Conservation (phyloP, 2,329 filamentous ascomycete species). For the Dothideomycetes sp. region DNA sequence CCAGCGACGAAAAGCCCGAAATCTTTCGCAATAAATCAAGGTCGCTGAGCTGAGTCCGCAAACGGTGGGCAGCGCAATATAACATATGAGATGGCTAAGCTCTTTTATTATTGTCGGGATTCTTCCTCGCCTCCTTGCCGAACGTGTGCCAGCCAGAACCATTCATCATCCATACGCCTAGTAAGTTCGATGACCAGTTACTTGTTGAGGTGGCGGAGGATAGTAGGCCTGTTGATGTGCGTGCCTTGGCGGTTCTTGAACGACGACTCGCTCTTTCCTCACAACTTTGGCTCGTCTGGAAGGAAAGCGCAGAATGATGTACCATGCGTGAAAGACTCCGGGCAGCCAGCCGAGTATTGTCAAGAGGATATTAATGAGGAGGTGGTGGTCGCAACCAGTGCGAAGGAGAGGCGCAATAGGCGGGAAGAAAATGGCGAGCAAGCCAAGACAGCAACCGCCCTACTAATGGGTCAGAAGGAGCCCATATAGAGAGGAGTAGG, state of each 20-base stretch:
- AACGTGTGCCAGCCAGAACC: not conserved
- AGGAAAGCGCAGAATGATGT: constrained; percentile 12
- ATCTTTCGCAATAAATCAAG: too few relatives aligned
- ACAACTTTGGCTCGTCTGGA: constrained; percentile 4
- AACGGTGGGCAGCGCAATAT: too few relatives aligned
- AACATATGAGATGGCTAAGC: too few relatives aligned
- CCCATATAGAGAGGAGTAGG: too few relatives aligned
- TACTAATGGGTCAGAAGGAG: constrained; percentile 1
- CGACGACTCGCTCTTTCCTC: not conserved
- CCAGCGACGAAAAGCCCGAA: too few relatives aligned
- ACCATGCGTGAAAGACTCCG: constrained; percentile 13
- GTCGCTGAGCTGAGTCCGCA: too few relatives aligned
- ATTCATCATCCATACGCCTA: too few relatives aligned
- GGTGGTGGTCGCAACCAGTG: constrained; percentile 70
- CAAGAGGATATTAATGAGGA: constrained; percentile 83
- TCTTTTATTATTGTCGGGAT: too few relatives aligned
- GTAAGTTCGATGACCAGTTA: not conserved
- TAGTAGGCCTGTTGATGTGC: not conserved
- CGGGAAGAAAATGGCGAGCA: constrained; percentile 79
- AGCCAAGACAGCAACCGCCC: constrained; percentile 14
- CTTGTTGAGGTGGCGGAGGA: not conserved
- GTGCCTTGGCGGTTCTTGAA: not conserved
- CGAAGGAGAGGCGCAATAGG: constrained; percentile 86
- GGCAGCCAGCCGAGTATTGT: constrained; percentile 44
- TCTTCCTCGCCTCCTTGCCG: too few relatives aligned